Evolutionary conservation across 2,329 filamentous ascomycete genomes (phyloP).

Genomic region (Dactylellina leptospora): DNA sequence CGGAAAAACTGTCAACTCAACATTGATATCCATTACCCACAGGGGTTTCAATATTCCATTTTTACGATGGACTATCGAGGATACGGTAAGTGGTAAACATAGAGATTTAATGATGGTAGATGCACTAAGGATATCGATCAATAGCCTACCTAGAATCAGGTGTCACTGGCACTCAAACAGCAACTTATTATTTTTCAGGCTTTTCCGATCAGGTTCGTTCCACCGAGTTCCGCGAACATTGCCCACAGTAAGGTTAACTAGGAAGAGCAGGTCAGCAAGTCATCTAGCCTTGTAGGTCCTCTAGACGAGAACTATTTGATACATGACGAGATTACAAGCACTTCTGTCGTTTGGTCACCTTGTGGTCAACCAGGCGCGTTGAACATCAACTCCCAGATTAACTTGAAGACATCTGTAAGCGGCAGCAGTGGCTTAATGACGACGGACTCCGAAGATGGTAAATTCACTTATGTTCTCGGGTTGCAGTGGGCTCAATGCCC

Average conservation of each 20-base stretch:
- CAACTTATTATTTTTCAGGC: conserved; percentile 67
- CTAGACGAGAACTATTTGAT: conserved; percentile 62
- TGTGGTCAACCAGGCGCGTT: conserved; percentile 64
- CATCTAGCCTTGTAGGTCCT: conserved; percentile 62
- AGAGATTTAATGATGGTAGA: background rate
- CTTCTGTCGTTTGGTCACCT: conserved; percentile 65
- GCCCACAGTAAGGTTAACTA: background rate
- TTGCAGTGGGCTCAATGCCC: conserved; percentile 62
- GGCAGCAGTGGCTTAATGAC: conserved; percentile 61
- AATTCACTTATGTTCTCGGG: conserved; percentile 62
- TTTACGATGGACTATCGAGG: conserved; percentile 66
- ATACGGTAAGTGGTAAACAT: conserved; percentile 58
- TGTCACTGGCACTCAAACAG: conserved; percentile 64
- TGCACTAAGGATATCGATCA: background rate
- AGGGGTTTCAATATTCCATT: conserved; percentile 66
- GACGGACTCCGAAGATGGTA: conserved; percentile 64
- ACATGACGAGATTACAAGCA: conserved; percentile 63
- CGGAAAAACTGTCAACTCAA: conserved; percentile 68
- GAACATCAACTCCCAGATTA: conserved; percentile 67
- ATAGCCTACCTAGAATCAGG: conserved; percentile 62
- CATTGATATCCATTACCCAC: conserved; percentile 65
- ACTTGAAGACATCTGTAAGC: conserved; percentile 59
- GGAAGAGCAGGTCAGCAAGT: conserved; percentile 21
- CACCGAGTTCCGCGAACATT: background rate
- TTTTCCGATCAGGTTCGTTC: conserved; percentile 55